Evolutionary conservation across 352 stramenopile species (phyloP).

Genomic region (Globisporangium apiculatum): DNA sequence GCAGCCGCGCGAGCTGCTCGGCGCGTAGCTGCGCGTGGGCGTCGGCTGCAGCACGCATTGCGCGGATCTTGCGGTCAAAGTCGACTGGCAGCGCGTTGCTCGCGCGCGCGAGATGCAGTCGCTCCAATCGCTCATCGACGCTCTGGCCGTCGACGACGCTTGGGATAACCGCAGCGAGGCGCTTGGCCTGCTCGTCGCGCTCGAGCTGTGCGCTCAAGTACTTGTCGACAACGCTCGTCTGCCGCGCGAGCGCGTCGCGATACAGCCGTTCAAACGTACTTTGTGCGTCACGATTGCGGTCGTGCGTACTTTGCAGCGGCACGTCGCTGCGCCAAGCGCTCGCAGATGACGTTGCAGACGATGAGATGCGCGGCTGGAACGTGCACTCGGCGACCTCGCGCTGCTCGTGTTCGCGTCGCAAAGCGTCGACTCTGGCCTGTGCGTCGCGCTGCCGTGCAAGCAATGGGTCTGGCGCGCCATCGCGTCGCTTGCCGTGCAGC

Average conservation of each 20-base stretch:
- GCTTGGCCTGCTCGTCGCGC: slow-evolving; percentile 35
- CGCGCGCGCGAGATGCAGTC: slow-evolving; percentile 30
- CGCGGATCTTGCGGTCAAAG: slow-evolving; percentile 45
- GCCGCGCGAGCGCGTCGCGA: slow-evolving; percentile 39
- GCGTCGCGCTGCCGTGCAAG: slow-evolving; percentile 15
- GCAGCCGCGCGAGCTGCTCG: slow-evolving; percentile 23
- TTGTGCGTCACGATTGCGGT: neutral
- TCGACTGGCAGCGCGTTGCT: slow-evolving; percentile 35
- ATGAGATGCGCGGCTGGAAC: slow-evolving; percentile 33
- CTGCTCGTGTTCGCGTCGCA: slow-evolving; percentile 28
- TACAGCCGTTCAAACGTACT: slow-evolving; percentile 45
- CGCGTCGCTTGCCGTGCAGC: slow-evolving; percentile 27
- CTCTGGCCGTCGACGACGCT: slow-evolving; percentile 45
- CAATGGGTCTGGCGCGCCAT: slow-evolving; percentile 18
- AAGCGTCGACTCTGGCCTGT: slow-evolving; percentile 19
- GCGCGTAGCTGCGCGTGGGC: slow-evolving; percentile 22
- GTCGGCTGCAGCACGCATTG: slow-evolving; percentile 32
- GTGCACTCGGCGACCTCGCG: slow-evolving; percentile 45
- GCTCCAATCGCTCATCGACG: slow-evolving; percentile 39
- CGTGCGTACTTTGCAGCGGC: slow-evolving; percentile 1
- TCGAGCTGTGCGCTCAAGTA: slow-evolving; percentile 31
- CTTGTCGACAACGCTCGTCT: slow-evolving; percentile 32
- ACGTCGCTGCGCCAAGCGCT: slow-evolving; percentile 5
- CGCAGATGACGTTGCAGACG: neutral
- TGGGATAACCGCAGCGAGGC: slow-evolving; percentile 26